phyloP scores from a whole-genome alignment of 495 filamentous ascomycete species.

The Aspergillus wentii region DNA sequence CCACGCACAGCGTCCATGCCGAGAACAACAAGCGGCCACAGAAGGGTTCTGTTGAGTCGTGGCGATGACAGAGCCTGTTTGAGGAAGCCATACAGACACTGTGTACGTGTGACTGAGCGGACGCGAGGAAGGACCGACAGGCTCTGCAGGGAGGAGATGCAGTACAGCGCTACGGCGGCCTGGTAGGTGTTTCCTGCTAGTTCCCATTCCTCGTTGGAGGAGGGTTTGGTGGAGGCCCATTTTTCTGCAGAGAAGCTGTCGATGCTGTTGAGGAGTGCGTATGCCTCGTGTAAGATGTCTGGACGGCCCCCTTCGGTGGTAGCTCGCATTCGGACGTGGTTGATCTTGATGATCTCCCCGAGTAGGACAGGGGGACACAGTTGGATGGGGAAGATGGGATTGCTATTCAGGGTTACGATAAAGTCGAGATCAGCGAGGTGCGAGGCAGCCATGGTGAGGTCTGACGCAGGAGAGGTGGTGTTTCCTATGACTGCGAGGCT shows the following conservation, averaged over 20 bases:
- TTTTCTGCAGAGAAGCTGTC: conserved; percentile 16
- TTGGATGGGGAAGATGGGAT: conserved; percentile 13
- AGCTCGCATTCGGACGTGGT: conserved; percentile 8
- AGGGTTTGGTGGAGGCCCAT: conserved; percentile 14
- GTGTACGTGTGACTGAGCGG: background rate
- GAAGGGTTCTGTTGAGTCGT: conserved; percentile 15
- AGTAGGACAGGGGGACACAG: conserved; percentile 10
- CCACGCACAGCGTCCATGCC: conserved; percentile 23
- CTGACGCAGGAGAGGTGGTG: conserved; percentile 22
- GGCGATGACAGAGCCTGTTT: conserved; percentile 8
- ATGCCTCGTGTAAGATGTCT: conserved; percentile 4
- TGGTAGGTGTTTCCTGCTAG: conserved; percentile 24
- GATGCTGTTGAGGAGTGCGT: conserved; percentile 14
- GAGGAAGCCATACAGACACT: conserved; percentile 12
- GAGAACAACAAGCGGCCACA: conserved; percentile 28
- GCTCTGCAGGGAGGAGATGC: conserved; percentile 25
- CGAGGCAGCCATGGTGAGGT: conserved; percentile 12
- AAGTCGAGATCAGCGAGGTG: conserved; percentile 13
- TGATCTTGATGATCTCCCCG: conserved; percentile 8
- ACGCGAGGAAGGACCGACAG: conserved; percentile 14
- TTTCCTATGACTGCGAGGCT: conserved; percentile 20
- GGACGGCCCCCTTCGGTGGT: conserved; percentile 11
- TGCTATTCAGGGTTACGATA: conserved; percentile 9
- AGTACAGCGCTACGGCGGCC: conserved; percentile 23
- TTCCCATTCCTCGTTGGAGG: conserved; percentile 16